Evolutionary conservation across 164 flowering plant genomes (phyloP), one percentile per base, ranked within the genome.

Genomic region (Hamamelis virginiana): DNA sequence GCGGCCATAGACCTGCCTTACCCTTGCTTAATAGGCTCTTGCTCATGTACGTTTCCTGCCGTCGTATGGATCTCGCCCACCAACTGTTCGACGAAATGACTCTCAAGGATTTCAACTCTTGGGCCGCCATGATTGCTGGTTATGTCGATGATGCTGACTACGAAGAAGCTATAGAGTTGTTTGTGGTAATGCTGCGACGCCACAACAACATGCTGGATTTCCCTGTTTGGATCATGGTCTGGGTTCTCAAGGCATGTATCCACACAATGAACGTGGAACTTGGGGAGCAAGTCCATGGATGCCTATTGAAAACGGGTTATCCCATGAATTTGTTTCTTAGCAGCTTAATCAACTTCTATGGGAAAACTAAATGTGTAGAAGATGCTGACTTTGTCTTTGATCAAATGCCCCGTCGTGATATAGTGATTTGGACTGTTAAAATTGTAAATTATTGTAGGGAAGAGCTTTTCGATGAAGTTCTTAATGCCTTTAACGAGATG

Each of bases 221-320:
- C 19, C 75, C 78, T 11, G n/a, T 69, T 4, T 77, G 80, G 74
- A 65, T 86, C 8, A 56, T 82, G 4, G 80, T 75, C 18, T 74
- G 80, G 41, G 65, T 81, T 72, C 78, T 90, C n/a, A 82, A 81
- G 71, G 90, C 86, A 9, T 90, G 91, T 69, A 64, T 76, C 5
- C 65, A 46, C 18, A 56, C 59, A 0, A 33, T 43, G 73, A 73
- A 81, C 46, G 45, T 83, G 57, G 78, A 44, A 25, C 74, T 87
- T 1, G 91, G 92, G 45, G 72, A 67, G 68, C 90, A 86, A 70
- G 68, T 88, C 27, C 96, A 90, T 65, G 86, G 86, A 0, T 82
- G 72, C 81, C 46, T 82, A 43, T 15, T 80, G 16, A 88, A 88
- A 78, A 46, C 64, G 53, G 91, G 86, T 8, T 26, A 22, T 22